Evolutionary conservation across 768 basidiomycete species (phyloP).

Genomic region (Rhodocollybia butyracea): DNA sequence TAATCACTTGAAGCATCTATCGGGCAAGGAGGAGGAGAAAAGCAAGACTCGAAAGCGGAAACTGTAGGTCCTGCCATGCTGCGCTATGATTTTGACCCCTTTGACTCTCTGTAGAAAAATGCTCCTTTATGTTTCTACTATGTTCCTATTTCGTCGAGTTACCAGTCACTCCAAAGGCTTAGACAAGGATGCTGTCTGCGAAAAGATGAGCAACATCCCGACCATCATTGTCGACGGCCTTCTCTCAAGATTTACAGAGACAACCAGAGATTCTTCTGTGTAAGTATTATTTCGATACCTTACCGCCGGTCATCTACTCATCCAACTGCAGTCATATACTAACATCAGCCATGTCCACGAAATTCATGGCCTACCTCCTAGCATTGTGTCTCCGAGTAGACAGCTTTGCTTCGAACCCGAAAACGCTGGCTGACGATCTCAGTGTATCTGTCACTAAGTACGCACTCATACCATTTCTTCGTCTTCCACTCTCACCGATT

Average conservation of each 20-base stretch:
- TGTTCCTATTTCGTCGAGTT: slow-evolving; percentile 66
- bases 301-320: neutral
- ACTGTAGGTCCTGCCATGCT: slow-evolving; percentile 43
- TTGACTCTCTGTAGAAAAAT: slow-evolving; percentile 50
- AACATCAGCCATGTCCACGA: slow-evolving; percentile 70
- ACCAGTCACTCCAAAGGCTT: slow-evolving; percentile 32
- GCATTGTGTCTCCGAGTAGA: slow-evolving; percentile 79
- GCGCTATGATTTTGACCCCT: neutral
- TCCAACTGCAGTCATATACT: slow-evolving; percentile 39
- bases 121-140: slow-evolving; percentile 76
- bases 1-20: slow-evolving; percentile 49
- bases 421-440: slow-evolving; percentile 70
- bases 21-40: slow-evolving; percentile 34
- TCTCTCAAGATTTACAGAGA: slow-evolving; percentile 78
- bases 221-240: slow-evolving; percentile 69
- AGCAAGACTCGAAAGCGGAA: slow-evolving; percentile 48
- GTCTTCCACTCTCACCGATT: neutral
- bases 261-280: slow-evolving; percentile 61
- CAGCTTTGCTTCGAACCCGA: slow-evolving; percentile 68
- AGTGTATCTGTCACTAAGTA: slow-evolving; percentile 63
- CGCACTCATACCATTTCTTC: slow-evolving; percentile 23
- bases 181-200: slow-evolving; percentile 50
- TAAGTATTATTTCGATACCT: slow-evolving; percentile 27
- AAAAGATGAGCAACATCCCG: slow-evolving; percentile 59
- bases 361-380: slow-evolving; percentile 75